Percentiles rank a stretch among this genome's conserved stretches.
Conservation (phyloP, 139 green algal genomes). For the Asterochloris erici region DNA sequence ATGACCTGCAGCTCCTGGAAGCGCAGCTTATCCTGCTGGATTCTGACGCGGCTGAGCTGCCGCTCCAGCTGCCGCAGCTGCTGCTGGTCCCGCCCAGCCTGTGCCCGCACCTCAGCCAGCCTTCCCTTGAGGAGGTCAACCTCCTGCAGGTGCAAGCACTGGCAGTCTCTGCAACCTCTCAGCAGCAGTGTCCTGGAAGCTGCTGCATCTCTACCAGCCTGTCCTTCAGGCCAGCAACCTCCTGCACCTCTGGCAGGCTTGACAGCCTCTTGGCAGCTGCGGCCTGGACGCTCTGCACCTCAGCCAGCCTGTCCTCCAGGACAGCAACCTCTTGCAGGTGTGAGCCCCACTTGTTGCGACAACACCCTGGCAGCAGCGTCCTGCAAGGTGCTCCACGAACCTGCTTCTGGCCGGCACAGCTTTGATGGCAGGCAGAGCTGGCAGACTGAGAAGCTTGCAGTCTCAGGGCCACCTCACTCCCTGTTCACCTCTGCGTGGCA, state of each 20-base stretch:
- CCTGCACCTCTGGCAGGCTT: not conserved
- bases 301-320: not conserved
- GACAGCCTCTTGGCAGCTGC: not conserved
- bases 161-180: not conserved
- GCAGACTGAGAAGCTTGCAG: not conserved
- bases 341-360: not conserved
- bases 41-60: slow-evolving; percentile 2
- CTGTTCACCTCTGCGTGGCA: not conserved
- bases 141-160: not conserved
- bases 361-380: not conserved
- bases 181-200: not conserved
- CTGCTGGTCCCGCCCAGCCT: not conserved
- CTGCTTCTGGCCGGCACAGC: not conserved
- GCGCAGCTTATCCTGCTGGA: not conserved
- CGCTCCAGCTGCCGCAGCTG: slow-evolving; percentile 11
- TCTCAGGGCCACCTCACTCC: not conserved
- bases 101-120: not conserved
- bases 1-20: slow-evolving; percentile 4
- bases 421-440: not conserved
- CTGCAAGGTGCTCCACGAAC: not conserved
- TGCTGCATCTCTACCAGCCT: not conserved
- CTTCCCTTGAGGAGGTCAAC: not conserved
- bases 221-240: not conserved
- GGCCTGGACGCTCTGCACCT: too few species aligned
- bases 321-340: not conserved